A percentile compares a stretch with the other conserved stretches of the same genome.
phyloP scores from a whole-genome alignment of 192 early-diverging fungal genomes.

The Diversispora eburnea region DNA sequence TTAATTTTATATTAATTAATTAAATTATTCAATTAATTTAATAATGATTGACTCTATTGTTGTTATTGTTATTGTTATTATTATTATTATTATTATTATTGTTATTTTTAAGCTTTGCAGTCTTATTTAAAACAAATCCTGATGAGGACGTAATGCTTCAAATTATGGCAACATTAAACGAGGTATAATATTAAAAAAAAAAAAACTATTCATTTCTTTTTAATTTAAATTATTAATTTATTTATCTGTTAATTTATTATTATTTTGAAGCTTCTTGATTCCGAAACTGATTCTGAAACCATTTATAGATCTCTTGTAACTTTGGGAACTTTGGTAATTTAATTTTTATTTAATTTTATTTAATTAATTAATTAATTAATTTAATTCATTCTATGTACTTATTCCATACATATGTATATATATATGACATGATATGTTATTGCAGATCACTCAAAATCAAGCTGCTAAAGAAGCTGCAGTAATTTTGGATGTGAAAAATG shows the following conservation, averaged over 20 bases:
- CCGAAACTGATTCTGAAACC: slow-evolving; percentile 13
- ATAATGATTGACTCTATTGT: no score
- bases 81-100: not conserved
- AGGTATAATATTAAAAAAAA: not conserved
- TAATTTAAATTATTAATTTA: not conserved
- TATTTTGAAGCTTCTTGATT: slow-evolving; percentile 14
- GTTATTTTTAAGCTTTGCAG: slow-evolving; percentile 6
- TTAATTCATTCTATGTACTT: not conserved
- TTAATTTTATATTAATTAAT: not conserved
- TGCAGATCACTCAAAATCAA: slow-evolving; percentile 6
- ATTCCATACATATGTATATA: not conserved
- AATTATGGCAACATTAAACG: slow-evolving; percentile 16
- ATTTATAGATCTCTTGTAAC: slow-evolving; percentile 21
- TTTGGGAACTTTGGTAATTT: slow-evolving; percentile 22
- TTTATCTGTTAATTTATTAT: not conserved
- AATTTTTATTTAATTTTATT: not conserved
- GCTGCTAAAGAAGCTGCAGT: slow-evolving; percentile 20
- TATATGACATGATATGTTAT: no score
- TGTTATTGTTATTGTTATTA: not conserved
- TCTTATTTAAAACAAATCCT: slow-evolving; percentile 11
- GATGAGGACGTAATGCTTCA: slow-evolving; percentile 21
- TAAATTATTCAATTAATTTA: not conserved
- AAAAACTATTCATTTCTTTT: not conserved
- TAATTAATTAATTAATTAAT: not conserved
- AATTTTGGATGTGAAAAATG: slow-evolving; percentile 5